Base-by-base conservation (phyloP, 768 basidiomycete genomes). In the Royoungia palumana region DNA sequence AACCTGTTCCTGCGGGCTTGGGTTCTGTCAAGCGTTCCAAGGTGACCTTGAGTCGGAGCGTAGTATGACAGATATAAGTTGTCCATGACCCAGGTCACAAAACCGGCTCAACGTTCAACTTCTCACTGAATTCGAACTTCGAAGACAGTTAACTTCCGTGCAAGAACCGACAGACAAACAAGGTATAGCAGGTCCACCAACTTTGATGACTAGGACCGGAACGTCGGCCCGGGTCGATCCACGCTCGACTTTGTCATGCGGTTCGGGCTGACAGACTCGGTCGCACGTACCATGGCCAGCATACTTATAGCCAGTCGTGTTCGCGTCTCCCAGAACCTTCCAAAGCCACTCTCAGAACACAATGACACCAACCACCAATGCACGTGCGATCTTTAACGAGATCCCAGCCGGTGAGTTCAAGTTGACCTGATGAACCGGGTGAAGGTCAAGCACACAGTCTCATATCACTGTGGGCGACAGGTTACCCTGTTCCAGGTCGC, bases 401-500 rank as follows among this genome's bases (percentile, higher is more conserved):
- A 44, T 73, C 35, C 74, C 73, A 24, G 36, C 50, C 1, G 48
- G 58, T 53, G 24, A 11, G 44, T 45, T 17, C 9, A 14, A 11
- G 44, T 45, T 17, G 10, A 14, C 17, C 24, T 37, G 22, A 27
- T 19, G 16, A 16, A 13, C 30, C 14, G 2, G 32, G 32, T 8
- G 14, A 14, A 4, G 30, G 27, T 2, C 8, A 28, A 28, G 27
- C 28, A 13, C 13, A 28, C 28, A 13, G 3, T 6, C 14, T 32
- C 16, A 16, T 17, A 24, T 21, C 41, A 14, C 12, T 32, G 16
- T 32, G 4, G 32, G 14, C 6, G 20, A 41, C 35, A 56, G 75
- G 64, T 8, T 75, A 65, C 44, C 75, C 76, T 14, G 21, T 65
- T 58, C 65, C 71, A 6, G 75, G 75, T 36, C 70, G 76, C 50